Evolutionary conservation across 371 early-diverging fungal species (phyloP), one percentile per base, ranked within the genome.

Genomic region (Funneliformis caledonium): DNA sequence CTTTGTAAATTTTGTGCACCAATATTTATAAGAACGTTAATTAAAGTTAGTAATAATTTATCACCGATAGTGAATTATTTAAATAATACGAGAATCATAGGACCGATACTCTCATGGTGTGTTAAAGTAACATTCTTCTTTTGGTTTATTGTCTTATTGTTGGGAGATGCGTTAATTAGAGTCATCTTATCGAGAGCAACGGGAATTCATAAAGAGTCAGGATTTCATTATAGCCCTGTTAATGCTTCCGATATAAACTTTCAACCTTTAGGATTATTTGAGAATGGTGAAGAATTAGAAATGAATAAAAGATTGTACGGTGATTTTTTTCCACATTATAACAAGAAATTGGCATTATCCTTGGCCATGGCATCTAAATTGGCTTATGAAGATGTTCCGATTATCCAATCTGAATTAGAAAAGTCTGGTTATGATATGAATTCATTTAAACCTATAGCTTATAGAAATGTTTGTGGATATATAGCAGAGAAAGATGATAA

Each of bases 211-310:
- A 19, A 56, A 56, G 56, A 19, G n/a, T 19, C 56, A 6, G 56
- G 56, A 12, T 16, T 56, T 64, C 64, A 33, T 64, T 64, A 11
- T 64, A 64, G 31, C 26, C 64, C 64, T 33, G 1, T 64, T 33
- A 33, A 33, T 64, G 64, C 64, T 31, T 12, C 64, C 26, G 33
- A 64, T 64, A 10, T 31, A 11, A 26, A 64, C 9, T 64, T 64
- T 64, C 64, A 64, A 64, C 64, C 64, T 26, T 64, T 64, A 33
- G 64, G 64, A 31, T 4, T 31, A 33, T 64, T 64, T 64, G 64
- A 64, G n/a, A 33, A 64, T 19, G 6, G 12, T 64, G 64, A 64
- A 10, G 64, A 64, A 31, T 6, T 4, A 64, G 33, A 12, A 14
- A 26, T 10, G 33, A 64, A 22, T 4, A 33, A 31, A n/a, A 56